These are phyloP conservation scores for Diplogelasinospora grovesii DNA, from an alignment of 495 filamentous ascomycete genomes.

Conservation along the genomic window DNA sequence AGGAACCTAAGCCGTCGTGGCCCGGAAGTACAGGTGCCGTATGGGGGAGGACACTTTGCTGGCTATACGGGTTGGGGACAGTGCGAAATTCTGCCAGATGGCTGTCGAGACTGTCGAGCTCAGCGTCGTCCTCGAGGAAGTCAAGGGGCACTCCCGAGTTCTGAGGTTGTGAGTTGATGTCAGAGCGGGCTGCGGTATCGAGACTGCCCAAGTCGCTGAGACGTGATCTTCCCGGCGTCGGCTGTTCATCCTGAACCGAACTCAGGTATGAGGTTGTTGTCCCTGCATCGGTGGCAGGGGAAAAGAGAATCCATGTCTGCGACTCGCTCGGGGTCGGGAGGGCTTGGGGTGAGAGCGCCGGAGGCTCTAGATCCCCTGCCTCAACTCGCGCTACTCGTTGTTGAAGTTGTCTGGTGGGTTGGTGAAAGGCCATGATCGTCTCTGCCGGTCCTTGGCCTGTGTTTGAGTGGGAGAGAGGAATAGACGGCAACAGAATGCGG, in stretches of 20 bases:
- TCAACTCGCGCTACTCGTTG: constrained; percentile 41
- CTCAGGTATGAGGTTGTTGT: constrained; percentile 61
- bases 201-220: constrained; percentile 84
- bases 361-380: constrained; percentile 39
- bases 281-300: constrained; percentile 58
- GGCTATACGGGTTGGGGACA: constrained; percentile 48
- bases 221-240: constrained; percentile 66
- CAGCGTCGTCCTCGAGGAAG: constrained; percentile 59
- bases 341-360: constrained; percentile 34
- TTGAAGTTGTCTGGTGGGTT: constrained; percentile 57
- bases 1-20: constrained; percentile 88
- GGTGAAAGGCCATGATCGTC: constrained; percentile 75
- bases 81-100: constrained; percentile 78
- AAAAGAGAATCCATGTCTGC: constrained; percentile 95
- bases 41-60: constrained; percentile 21
- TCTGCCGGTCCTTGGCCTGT: neutral
- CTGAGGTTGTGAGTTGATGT: constrained; percentile 32
- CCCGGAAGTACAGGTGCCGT: constrained; percentile 64
- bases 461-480: neutral
- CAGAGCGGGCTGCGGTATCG: constrained; percentile 52
- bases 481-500: neutral
- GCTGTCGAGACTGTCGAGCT: constrained; percentile 87
- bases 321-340: constrained; percentile 53
- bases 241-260: constrained; percentile 63
- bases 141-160: constrained; percentile 37